These are phyloP conservation scores for Fusarium proliferatum DNA, from an alignment of 2,329 filamentous ascomycete species.

Conservation along the genomic window DNA sequence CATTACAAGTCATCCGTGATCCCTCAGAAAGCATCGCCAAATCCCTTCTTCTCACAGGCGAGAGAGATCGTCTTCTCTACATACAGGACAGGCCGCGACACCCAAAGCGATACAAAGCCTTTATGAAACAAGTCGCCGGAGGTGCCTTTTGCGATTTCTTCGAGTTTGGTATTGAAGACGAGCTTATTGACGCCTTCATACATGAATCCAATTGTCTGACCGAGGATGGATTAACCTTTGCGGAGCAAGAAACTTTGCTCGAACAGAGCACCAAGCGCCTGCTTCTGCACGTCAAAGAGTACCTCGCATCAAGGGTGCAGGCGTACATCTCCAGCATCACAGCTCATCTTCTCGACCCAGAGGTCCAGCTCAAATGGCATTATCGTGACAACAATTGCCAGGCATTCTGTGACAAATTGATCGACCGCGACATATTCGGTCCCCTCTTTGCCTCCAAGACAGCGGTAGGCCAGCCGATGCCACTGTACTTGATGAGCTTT, in stretches of 20 bases:
- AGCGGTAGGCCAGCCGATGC: not conserved
- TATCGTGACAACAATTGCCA: conserved; percentile 51
- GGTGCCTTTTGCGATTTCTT: conserved; percentile 48
- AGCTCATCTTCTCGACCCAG: conserved; percentile 42
- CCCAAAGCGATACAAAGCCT: conserved; percentile 49
- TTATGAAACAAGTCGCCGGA: conserved; percentile 55
- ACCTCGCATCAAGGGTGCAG: conserved; percentile 41
- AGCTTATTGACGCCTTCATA: conserved; percentile 45
- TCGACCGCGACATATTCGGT: conserved; percentile 46
- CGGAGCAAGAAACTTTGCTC: conserved; percentile 23
- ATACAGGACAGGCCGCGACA: conserved; percentile 29
- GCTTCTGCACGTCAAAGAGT: conserved; percentile 34
- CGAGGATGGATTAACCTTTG: conserved; percentile 13
- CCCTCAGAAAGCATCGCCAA: conserved; percentile 13
- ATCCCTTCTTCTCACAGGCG: conserved; percentile 39
- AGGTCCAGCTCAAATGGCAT: conserved; percentile 46
- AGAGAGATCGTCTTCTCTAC: conserved; percentile 27
- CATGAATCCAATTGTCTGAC: conserved; percentile 29
- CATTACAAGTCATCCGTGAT: conserved; percentile 35
- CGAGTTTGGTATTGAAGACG: conserved; percentile 35
- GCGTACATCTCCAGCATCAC: conserved; percentile 47
- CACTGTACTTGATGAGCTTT: conserved; percentile 55
- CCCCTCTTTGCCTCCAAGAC: conserved; percentile 38
- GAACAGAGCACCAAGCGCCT: conserved; percentile 14
- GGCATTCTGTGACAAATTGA: conserved; percentile 50